phyloP scores from a whole-genome alignment of 2,329 filamentous ascomycete species.

The Clarireedia paspali region DNA sequence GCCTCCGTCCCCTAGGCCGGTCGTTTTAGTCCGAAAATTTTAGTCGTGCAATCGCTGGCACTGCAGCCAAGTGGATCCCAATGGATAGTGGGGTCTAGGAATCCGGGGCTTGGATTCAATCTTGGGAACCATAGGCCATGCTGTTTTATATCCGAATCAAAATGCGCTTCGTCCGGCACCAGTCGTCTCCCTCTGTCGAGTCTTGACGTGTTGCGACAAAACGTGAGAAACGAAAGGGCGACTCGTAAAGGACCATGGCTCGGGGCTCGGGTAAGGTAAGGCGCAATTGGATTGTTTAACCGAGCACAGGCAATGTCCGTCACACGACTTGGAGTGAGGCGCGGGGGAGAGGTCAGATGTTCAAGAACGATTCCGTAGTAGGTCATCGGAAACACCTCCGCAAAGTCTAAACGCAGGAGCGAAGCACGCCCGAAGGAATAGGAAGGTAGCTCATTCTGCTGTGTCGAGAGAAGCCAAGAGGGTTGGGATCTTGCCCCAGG shows the following conservation, averaged over 20 bases:
- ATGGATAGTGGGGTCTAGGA: background rate
- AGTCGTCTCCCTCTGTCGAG: too few relatives aligned
- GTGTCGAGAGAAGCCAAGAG: slow-evolving; percentile 1
- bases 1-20: background rate
- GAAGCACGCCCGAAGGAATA: background rate
- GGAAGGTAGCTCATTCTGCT: background rate
- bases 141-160: background rate
- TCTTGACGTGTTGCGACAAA: too few relatives aligned
- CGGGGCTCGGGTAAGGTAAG: background rate
- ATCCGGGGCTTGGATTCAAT: background rate
- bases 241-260: too few relatives aligned
- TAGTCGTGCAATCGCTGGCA: background rate
- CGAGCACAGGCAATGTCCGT: background rate
- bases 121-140: background rate
- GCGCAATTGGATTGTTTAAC: background rate
- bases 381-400: slow-evolving; percentile 5
- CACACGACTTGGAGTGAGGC: background rate
- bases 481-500: slow-evolving; percentile 2
- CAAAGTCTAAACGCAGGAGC: background rate
- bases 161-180: too few relatives aligned
- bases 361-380: slow-evolving; percentile 7
- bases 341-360: slow-evolving; percentile 9
- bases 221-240: too few relatives aligned
- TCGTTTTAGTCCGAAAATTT: background rate
- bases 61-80: background rate